A percentile compares a stretch with the other conserved stretches of the same genome.
Conservation (phyloP, 495 filamentous ascomycete species). For the Monascus purpureus region DNA sequence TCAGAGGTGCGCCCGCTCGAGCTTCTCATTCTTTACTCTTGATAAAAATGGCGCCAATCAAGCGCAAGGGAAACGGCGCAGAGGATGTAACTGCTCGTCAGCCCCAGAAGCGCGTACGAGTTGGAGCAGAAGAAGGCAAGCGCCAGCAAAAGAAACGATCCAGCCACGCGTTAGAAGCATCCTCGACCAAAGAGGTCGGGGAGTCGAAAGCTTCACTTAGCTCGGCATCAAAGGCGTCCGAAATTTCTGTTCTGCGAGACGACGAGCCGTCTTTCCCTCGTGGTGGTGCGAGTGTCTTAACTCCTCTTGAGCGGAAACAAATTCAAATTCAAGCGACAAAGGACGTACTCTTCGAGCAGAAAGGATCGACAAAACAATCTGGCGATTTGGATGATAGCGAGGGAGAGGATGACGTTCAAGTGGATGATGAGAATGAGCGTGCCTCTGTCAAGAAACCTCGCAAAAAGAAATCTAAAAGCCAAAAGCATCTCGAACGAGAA, state of each 20-base stretch:
- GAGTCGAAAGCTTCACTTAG: conserved; percentile 9
- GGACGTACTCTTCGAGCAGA: conserved; percentile 88
- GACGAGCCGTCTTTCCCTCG: conserved; percentile 86
- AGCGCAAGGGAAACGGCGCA: conserved; percentile 35
- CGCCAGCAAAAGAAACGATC: conserved; percentile 18
- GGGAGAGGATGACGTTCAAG: conserved; percentile 33
- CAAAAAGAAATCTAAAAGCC: conserved; percentile 34
- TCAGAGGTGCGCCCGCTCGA: too few species aligned
- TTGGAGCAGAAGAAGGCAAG: conserved; percentile 26
- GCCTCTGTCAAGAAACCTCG: conserved; percentile 36
- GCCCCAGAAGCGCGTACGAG: conserved; percentile 32
- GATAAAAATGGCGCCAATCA: conserved; percentile 39
- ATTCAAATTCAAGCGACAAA: conserved; percentile 86
- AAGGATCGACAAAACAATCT: conserved; percentile 36
- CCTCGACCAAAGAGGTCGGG: too few species aligned
- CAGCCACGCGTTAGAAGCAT: conserved; percentile 3
- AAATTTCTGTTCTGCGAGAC: conserved; percentile 44
- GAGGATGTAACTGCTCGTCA: conserved; percentile 24
- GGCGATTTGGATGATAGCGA: conserved; percentile 26
- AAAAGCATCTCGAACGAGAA: conserved; percentile 31
- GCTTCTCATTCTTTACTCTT: conserved; percentile 6
- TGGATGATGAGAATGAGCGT: conserved; percentile 31
- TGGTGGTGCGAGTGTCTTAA: conserved; percentile 81
- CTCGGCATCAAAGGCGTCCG: conserved; percentile 24
- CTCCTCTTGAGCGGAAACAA: conserved; percentile 88